These are phyloP conservation scores for Chytriomyces sp. DNA, from an alignment of 192 early-diverging fungal genomes.

Conservation along the genomic window DNA sequence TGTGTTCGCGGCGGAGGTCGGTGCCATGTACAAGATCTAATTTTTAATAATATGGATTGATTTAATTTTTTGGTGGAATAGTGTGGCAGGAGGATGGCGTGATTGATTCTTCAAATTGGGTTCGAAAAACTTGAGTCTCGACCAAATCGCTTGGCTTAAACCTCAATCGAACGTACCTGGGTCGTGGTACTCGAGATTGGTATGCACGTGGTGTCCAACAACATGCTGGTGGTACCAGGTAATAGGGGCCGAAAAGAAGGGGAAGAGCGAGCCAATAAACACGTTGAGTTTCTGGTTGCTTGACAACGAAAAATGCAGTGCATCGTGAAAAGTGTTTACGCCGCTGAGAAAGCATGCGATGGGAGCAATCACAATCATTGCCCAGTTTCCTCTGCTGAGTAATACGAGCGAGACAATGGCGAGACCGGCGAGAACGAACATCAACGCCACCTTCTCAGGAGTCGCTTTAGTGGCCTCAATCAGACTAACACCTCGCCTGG, in stretches of 20 bases:
- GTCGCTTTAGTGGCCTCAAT: conserved; percentile 21
- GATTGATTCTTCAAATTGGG: no score
- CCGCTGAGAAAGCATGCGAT: neutral
- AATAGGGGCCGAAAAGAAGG: conserved; percentile 14
- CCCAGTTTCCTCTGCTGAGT: neutral
- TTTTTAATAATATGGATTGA: no score
- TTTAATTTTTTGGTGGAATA: no score
- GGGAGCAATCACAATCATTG: conserved; percentile 8
- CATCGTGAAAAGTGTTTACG: conserved; percentile 17
- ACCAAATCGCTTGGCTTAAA: no score
- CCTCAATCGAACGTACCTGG: no score
- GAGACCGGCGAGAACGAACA: neutral
- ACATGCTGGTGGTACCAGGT: conserved; percentile 15
- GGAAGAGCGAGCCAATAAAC: conserved; percentile 1
- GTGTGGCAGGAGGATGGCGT: no score
- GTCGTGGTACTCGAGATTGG: conserved; percentile 14
- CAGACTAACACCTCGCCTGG: conserved; percentile 5
- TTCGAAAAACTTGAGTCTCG: no score
- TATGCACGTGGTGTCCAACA: conserved; percentile 23
- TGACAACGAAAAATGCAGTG: conserved; percentile 13
- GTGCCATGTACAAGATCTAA: conserved; percentile 12
- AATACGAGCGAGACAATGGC: neutral
- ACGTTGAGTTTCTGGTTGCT: neutral
- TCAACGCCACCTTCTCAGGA: conserved; percentile 3
- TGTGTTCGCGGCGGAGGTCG: conserved; percentile 17